These are phyloP conservation scores for Odontarrhena argentea DNA, from an alignment of 345 rosid species.

Conservation along the genomic window DNA sequence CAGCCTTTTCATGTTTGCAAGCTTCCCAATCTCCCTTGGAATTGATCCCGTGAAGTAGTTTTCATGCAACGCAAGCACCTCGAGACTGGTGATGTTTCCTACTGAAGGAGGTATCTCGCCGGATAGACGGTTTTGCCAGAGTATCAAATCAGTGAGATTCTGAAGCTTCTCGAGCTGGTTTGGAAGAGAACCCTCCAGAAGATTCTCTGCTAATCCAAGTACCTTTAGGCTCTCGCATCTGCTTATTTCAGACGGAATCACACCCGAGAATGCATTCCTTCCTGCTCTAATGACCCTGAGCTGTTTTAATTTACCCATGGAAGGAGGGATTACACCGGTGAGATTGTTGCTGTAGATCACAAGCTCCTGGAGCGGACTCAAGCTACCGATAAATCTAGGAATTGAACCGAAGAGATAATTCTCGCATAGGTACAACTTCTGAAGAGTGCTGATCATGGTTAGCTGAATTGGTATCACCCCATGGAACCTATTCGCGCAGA, in stretches of 20 bases:
- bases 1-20: constrained; percentile 54
- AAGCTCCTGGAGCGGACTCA: constrained; percentile 60
- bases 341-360: constrained; percentile 72
- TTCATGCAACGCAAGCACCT: constrained; percentile 73
- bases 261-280: constrained; percentile 63
- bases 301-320: constrained; percentile 53
- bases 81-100: constrained; percentile 62
- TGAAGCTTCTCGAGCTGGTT: constrained; percentile 56
- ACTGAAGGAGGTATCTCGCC: constrained; percentile 65
- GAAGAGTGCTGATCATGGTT: constrained; percentile 49
- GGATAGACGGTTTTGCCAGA: constrained; percentile 71
- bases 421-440: constrained; percentile 56
- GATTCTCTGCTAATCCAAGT: constrained; percentile 80
- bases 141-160: constrained; percentile 61
- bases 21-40: constrained; percentile 63
- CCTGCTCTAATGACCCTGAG: constrained; percentile 70
- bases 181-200: constrained; percentile 70
- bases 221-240: constrained; percentile 67
- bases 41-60: constrained; percentile 62
- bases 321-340: constrained; percentile 63
- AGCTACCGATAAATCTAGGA: constrained; percentile 56
- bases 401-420: constrained; percentile 59
- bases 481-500: constrained; percentile 72
- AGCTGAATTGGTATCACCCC: constrained; percentile 62
- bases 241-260: constrained; percentile 69